Evolutionary conservation across 2,329 filamentous ascomycete species (phyloP).

Genomic region (Neonectria sp.): DNA sequence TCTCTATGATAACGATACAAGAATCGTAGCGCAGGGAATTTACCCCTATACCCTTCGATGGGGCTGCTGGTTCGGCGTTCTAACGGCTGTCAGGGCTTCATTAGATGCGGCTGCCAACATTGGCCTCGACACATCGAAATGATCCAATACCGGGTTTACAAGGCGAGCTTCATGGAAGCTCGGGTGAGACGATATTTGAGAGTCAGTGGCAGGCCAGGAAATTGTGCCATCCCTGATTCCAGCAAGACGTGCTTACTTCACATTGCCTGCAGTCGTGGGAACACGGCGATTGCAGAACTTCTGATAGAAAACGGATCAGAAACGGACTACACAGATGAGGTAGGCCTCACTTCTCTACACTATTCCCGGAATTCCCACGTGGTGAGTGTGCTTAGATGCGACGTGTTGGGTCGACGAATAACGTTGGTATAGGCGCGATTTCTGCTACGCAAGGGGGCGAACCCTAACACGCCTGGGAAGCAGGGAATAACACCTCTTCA

Average conservation of each 20-base stretch:
- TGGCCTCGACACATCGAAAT: slow-evolving; percentile 17
- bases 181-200: background rate
- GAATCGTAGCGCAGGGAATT: background rate
- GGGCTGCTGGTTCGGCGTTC: slow-evolving; percentile 38
- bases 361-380: slow-evolving; percentile 35
- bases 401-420: background rate
- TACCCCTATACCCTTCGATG: slow-evolving; percentile 33
- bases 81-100: slow-evolving; percentile 29
- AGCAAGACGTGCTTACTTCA: slow-evolving; percentile 32
- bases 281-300: slow-evolving; percentile 32
- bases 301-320: slow-evolving; percentile 24
- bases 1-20: slow-evolving; percentile 20
- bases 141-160: slow-evolving; percentile 27
- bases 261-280: slow-evolving; percentile 37
- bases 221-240: slow-evolving; percentile 20
- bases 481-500: slow-evolving; percentile 31
- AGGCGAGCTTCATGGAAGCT: slow-evolving; percentile 19
- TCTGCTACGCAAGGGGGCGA: background rate
- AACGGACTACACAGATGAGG: slow-evolving; percentile 23
- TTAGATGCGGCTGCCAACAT: slow-evolving; percentile 18
- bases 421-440: background rate
- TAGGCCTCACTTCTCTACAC: slow-evolving; percentile 26
- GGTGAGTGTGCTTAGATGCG: slow-evolving; percentile 19
- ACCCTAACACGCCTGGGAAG: slow-evolving; percentile 20
- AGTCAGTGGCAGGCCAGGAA: background rate